Conservation (phyloP, 345 rosid species). For the Laguncularia racemosa region DNA sequence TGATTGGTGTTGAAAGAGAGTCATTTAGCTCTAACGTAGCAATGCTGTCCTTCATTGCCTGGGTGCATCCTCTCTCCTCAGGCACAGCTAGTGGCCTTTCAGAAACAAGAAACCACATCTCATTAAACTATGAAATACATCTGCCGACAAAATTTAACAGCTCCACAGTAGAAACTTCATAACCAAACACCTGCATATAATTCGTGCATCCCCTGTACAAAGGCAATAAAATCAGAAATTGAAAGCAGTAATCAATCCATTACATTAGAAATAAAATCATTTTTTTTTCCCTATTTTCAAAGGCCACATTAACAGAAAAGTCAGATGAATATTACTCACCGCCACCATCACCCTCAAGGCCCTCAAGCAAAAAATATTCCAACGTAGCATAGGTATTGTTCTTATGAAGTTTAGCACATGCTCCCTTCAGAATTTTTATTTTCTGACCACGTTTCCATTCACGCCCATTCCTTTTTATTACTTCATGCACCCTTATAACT, state of each 20-base stretch:
- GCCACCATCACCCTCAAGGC: slow-evolving; percentile 61
- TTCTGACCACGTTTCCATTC: slow-evolving; percentile 53
- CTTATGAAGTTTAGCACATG: slow-evolving; percentile 37
- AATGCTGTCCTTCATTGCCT: slow-evolving; percentile 22
- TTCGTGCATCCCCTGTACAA: slow-evolving; percentile 51
- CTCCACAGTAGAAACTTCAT: not conserved
- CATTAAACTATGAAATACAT: not conserved
- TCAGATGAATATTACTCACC: slow-evolving; percentile 29
- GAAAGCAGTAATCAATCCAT: slow-evolving; percentile 2
- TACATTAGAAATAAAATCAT: not conserved
- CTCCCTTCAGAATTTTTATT: slow-evolving; percentile 65
- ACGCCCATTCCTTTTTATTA: slow-evolving; percentile 34
- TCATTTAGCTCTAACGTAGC: slow-evolving; percentile 26
- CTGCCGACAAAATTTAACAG: not conserved
- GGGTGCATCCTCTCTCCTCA: slow-evolving; percentile 34
- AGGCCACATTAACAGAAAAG: too few relatives aligned
- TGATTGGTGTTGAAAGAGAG: slow-evolving; percentile 48
- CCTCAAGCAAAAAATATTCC: slow-evolving; percentile 63
- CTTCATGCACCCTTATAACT: slow-evolving; percentile 60
- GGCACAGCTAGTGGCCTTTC: slow-evolving; percentile 42
- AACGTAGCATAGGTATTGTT: slow-evolving; percentile 48
- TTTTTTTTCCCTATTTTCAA: too few relatives aligned
- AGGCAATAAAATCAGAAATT: slow-evolving; percentile 7
- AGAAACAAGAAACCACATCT: slow-evolving; percentile 6
- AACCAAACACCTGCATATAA: slow-evolving; percentile 57